Conservation (phyloP, 2,329 filamentous ascomycete genomes). For the Colletotrichum graminicola region DNA sequence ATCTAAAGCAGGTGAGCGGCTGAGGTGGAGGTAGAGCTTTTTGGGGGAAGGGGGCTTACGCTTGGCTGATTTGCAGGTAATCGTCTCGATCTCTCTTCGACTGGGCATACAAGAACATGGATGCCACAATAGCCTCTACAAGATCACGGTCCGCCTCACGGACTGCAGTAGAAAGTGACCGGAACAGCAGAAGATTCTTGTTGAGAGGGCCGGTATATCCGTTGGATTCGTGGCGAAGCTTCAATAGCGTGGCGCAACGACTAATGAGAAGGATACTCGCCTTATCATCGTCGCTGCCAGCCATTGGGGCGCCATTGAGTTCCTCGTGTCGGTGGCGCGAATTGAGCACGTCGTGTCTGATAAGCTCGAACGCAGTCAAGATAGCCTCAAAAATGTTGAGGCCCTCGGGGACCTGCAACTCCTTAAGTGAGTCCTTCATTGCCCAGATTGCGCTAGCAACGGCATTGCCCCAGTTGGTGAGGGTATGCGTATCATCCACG, state of each 20-base stretch:
- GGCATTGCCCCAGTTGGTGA: constrained; percentile 87
- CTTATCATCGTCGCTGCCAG: constrained; percentile 78
- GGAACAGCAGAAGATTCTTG: constrained; percentile 88
- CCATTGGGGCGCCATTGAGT: constrained; percentile 67
- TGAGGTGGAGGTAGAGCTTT: constrained; percentile 38
- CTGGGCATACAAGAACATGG: constrained; percentile 85
- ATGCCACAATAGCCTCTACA: constrained; percentile 83
- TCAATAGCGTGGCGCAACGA: constrained; percentile 85
- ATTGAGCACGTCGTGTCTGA: constrained; percentile 83
- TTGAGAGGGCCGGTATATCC: constrained; percentile 96
- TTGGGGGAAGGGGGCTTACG: constrained; percentile 63
- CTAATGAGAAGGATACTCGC: constrained; percentile 85
- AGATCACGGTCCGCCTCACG: constrained; percentile 85
- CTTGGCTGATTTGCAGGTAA: constrained; percentile 76
- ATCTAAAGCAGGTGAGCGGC: constrained; percentile 51
- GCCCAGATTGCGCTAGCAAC: constrained; percentile 77
- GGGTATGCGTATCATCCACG: constrained; percentile 79
- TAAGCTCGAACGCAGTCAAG: constrained; percentile 86
- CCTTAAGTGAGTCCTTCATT: constrained; percentile 66
- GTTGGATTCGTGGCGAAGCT: constrained; percentile 83
- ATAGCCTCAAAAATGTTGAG: constrained; percentile 78
- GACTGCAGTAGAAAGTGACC: constrained; percentile 83
- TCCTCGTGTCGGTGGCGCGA: constrained; percentile 70
- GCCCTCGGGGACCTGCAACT: constrained; percentile 55
- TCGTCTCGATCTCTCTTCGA: constrained; percentile 78